These are phyloP conservation scores for Agrocybe pediades DNA, from an alignment of 768 basidiomycete species.

Conservation along the genomic window DNA sequence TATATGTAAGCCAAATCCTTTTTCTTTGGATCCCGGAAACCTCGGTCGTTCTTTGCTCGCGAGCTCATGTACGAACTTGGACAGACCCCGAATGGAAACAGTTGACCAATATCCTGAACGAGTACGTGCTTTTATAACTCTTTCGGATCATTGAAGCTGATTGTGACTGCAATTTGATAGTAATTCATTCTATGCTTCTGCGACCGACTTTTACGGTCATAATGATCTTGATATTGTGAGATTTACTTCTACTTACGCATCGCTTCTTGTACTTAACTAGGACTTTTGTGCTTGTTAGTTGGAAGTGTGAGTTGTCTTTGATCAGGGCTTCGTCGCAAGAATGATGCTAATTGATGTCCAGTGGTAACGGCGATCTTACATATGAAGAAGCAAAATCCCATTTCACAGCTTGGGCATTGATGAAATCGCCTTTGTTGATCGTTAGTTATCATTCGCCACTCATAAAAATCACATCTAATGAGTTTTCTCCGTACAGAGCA, in stretches of 20 bases:
- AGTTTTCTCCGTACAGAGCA: slow-evolving; percentile 26
- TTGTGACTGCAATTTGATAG: slow-evolving; percentile 28
- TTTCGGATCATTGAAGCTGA: background rate
- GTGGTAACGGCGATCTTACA: slow-evolving; percentile 63
- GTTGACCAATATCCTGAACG: slow-evolving; percentile 53
- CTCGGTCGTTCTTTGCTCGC: slow-evolving; percentile 1
- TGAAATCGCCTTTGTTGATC: slow-evolving; percentile 70
- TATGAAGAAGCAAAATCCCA: slow-evolving; percentile 69
- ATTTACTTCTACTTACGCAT: slow-evolving; percentile 1
- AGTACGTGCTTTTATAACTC: slow-evolving; percentile 31
- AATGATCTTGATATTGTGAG: slow-evolving; percentile 71
- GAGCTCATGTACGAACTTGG: too few species aligned
- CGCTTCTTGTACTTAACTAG: slow-evolving; percentile 1
- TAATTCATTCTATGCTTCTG: slow-evolving; percentile 65
- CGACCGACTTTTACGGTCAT: slow-evolving; percentile 67
- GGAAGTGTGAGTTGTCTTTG: slow-evolving; percentile 47
- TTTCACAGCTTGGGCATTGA: slow-evolving; percentile 72
- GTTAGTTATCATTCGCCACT: slow-evolving; percentile 22
- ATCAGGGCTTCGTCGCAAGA: background rate
- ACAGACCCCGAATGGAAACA: slow-evolving; percentile 50
- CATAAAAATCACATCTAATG: background rate
- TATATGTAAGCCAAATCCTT: slow-evolving; percentile 34
- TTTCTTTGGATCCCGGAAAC: background rate
- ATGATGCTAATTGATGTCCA: slow-evolving; percentile 19
- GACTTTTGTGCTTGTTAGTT: slow-evolving; percentile 35